Conservation (phyloP, 345 rosid species). For the Pseudoturritis turrita region DNA sequence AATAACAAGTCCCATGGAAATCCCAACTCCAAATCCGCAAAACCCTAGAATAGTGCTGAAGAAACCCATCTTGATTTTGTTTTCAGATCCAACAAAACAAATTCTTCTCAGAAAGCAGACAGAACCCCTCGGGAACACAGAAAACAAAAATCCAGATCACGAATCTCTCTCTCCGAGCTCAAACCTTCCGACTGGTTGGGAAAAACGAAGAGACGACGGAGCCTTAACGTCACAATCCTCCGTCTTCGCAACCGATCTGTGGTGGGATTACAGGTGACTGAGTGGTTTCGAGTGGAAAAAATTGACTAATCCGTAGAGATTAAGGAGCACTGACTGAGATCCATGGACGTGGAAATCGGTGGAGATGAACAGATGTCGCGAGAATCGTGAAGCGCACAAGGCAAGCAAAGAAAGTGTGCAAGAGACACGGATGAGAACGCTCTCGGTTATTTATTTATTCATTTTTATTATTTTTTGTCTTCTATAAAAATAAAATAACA, state of each 20-base stretch:
- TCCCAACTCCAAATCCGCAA: conserved; percentile 85
- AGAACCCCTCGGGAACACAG: neutral
- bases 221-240: neutral
- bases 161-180: neutral
- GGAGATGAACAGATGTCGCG: conserved; percentile 24
- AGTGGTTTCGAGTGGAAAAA: neutral
- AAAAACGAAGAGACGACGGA: neutral
- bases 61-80: conserved; percentile 52
- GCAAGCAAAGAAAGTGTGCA: conserved; percentile 9
- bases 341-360: conserved; percentile 21
- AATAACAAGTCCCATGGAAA: conserved; percentile 62
- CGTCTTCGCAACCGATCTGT: neutral
- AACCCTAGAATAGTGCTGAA: conserved; percentile 67
- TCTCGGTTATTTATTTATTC: too few relatives aligned
- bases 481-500: neutral
- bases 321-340: conserved; percentile 13
- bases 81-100: neutral
- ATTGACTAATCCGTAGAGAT: neutral
- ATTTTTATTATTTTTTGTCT: neutral
- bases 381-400: conserved; percentile 21
- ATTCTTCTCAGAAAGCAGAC: conserved; percentile 16
- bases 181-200: neutral
- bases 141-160: conserved; percentile 8
- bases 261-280: neutral
- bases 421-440: neutral